Evolutionary conservation across 768 basidiomycete genomes (phyloP).

Genomic region (Mycena sanguinolenta): DNA sequence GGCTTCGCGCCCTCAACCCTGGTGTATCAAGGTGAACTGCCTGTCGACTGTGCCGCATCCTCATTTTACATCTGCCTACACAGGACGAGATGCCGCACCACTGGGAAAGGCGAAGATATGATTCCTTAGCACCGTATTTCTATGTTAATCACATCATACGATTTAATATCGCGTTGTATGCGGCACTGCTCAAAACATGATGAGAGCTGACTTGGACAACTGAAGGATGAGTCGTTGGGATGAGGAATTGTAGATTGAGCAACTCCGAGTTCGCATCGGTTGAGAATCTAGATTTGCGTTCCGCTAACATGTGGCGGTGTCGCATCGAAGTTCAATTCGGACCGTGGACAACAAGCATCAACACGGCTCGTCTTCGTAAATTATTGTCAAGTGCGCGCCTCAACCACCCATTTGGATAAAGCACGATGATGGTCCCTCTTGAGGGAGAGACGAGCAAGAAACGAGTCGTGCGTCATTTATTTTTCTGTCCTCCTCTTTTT

Average conservation of each 20-base stretch:
- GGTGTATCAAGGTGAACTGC: constrained; percentile 69
- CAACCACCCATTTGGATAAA: background rate
- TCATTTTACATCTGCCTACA: constrained; percentile 21
- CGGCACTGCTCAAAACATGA: too few relatives aligned
- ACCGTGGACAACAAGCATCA: constrained; percentile 16
- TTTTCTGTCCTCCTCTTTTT: constrained; percentile 28
- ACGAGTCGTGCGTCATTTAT: constrained; percentile 78
- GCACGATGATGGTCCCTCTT: constrained; percentile 65
- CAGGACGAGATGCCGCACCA: constrained; percentile 63
- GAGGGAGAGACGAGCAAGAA: constrained; percentile 84
- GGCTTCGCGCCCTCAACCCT: constrained; percentile 91
- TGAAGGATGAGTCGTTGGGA: too few relatives aligned
- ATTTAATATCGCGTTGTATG: constrained; percentile 21
- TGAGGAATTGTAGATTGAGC: too few relatives aligned
- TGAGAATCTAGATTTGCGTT: too few relatives aligned
- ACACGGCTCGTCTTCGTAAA: constrained; percentile 23
- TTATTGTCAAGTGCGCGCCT: constrained; percentile 31
- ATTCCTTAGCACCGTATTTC: background rate
- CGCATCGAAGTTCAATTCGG: background rate
- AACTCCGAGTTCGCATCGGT: too few relatives aligned
- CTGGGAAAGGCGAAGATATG: constrained; percentile 77
- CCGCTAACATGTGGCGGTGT: constrained; percentile 6
- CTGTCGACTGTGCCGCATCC: constrained; percentile 20
- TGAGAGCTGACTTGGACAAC: too few relatives aligned
- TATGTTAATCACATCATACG: constrained; percentile 21